A percentile compares a stretch with the other conserved stretches of the same genome.
Evolutionary conservation across 805 yeast genomes (phyloP).

Genomic region (Ogataea methanolica): DNA sequence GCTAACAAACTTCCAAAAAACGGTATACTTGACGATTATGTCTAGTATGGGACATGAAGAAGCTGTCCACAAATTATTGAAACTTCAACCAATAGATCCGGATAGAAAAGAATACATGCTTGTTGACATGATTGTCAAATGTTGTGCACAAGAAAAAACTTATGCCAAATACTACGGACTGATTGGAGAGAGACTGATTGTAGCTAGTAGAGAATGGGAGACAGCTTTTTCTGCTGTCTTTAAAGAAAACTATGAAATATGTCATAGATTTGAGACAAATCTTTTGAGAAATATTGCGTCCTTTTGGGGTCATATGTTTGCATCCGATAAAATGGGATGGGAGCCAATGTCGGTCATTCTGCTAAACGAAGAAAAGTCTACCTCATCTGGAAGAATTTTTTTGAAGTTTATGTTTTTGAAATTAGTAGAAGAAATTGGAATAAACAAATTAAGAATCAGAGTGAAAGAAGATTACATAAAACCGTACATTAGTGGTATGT

Average conservation of each 20-base stretch:
- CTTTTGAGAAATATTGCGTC: conserved; percentile 75
- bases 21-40: conserved; percentile 77
- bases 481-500: conserved; percentile 50
- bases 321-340: conserved; percentile 66
- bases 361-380: conserved; percentile 68
- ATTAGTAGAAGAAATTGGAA: conserved; percentile 72
- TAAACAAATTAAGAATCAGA: conserved; percentile 42
- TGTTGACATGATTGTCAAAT: conserved; percentile 69
- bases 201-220: conserved; percentile 52
- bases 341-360: conserved; percentile 48
- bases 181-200: conserved; percentile 61
- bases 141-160: conserved; percentile 81
- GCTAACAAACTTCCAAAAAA: conserved; percentile 62
- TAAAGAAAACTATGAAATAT: conserved; percentile 45
- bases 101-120: conserved; percentile 45
- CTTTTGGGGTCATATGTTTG: conserved; percentile 80
- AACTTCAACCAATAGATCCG: conserved; percentile 38
- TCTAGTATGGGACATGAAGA: conserved; percentile 91
- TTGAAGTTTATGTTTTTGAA: conserved; percentile 78
- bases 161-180: conserved; percentile 84
- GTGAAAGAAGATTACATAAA: conserved; percentile 49
- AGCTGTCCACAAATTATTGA: conserved; percentile 80
- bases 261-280: conserved; percentile 67
- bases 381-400: conserved; percentile 77
- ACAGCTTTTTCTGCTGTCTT: conserved; percentile 50